phyloP scores from a whole-genome alignment of 257 asterid species.

The Solanum rostratum region DNA sequence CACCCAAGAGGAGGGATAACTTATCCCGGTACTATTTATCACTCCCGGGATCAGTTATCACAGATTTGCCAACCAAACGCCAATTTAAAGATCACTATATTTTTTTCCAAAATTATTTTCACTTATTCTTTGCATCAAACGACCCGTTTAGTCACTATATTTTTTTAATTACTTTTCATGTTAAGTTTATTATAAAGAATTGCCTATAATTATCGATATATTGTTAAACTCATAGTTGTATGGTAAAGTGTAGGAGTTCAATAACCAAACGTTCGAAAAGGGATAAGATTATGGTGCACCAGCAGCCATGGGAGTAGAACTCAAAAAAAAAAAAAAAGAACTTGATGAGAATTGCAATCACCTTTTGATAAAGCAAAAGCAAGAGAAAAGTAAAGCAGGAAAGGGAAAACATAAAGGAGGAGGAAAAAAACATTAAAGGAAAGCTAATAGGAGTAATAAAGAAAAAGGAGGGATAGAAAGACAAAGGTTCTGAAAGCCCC shows the following conservation, averaged over 20 bases:
- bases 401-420: slow-evolving; percentile 15
- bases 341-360: slow-evolving; percentile 21
- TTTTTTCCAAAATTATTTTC: too few relatives aligned
- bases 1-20: too few relatives aligned
- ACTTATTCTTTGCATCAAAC: too few relatives aligned
- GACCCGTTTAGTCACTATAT: background rate
- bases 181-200: background rate
- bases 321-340: too few relatives aligned
- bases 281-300: background rate
- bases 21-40: too few relatives aligned
- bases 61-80: too few relatives aligned
- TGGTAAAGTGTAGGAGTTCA: background rate
- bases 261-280: background rate
- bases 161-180: background rate
- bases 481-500: slow-evolving; percentile 30
- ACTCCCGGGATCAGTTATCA: too few relatives aligned
- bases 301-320: background rate
- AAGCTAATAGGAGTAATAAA: slow-evolving; percentile 14
- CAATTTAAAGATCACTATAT: too few relatives aligned
- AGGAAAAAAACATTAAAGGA: slow-evolving; percentile 8
- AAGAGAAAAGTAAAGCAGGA: slow-evolving; percentile 23
- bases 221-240: background rate
- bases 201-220: background rate
- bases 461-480: slow-evolving; percentile 23
- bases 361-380: slow-evolving; percentile 39